A percentile compares a stretch with the other conserved stretches of the same genome.
These are phyloP conservation scores for Neonectria punicea DNA, from an alignment of 2,329 filamentous ascomycete species.

Conservation along the genomic window DNA sequence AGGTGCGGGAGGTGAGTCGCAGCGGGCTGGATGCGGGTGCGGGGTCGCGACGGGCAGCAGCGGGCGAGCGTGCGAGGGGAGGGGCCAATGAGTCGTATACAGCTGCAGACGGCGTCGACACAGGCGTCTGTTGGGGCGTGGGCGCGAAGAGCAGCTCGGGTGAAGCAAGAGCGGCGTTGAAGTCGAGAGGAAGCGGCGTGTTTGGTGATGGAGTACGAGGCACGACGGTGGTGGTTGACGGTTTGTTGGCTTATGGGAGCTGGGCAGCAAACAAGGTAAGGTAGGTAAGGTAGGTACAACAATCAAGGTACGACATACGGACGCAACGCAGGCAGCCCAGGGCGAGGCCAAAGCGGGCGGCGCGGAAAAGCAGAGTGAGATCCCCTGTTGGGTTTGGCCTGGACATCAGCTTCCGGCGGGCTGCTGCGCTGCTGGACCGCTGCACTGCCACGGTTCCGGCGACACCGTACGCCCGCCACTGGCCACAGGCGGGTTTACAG, in stretches of 20 bases:
- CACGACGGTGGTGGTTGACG: background rate
- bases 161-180: conserved; percentile 3
- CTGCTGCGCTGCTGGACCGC: conserved; percentile 17
- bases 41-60: conserved; percentile 33
- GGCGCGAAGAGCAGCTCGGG: background rate
- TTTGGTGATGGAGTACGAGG: background rate
- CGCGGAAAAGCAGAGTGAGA: background rate
- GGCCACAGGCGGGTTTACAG: background rate
- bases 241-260: background rate
- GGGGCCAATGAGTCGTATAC: conserved; percentile 33
- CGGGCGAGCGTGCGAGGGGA: conserved; percentile 24
- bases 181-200: background rate
- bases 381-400: conserved; percentile 20
- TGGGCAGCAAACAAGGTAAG: conserved; percentile 1
- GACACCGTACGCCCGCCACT: conserved; percentile 10
- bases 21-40: conserved; percentile 30
- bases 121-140: conserved; percentile 4
- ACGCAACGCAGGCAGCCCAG: background rate
- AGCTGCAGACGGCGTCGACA: conserved; percentile 21
- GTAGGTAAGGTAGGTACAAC: background rate
- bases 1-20: background rate
- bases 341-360: conserved; percentile 14
- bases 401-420: conserved; percentile 3
- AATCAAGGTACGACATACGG: conserved; percentile 19
- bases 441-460: conserved; percentile 26